Base-by-base conservation (phyloP, 2,329 filamentous ascomycete genomes). In the Colletotrichum tofieldiae region DNA sequence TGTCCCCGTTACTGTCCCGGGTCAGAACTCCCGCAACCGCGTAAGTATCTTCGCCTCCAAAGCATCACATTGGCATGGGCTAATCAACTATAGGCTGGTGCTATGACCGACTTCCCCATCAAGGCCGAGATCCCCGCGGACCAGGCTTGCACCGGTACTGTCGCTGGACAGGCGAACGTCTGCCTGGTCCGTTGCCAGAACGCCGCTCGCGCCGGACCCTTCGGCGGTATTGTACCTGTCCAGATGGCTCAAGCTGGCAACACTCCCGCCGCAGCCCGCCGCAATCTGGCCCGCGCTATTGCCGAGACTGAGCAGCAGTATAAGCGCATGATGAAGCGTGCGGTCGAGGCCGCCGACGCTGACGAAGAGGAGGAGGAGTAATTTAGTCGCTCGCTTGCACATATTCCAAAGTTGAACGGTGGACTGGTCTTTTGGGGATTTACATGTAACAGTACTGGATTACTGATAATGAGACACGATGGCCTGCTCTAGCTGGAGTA, bases 121-220 rank as follows among this genome's bases (percentile, higher is more conserved):
- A 84, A 81, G 49, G 88, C 86, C n/a, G 11, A 81, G n/a, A 85
- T 91, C 70, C 86, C 88, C 0, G 85, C 84, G 29, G 80, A 80
- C 67, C 85, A 86, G 80, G 77, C 79, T 43, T 91, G 89, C 81
- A 89, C 87, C 20, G 89, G 89, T 62, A 88, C 85, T 54, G 85
- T 88, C 12, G 88, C 86, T 16, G 89, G 87, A 32, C 84, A 88
- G 80, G 79, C 82, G 51, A 88, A 88, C 75, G 84, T 89, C 75
- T 91, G 89, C 81, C 85, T 91, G 77, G 88, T 91, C 56, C 84
- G 87, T 37, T 90, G 88, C 80, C 80, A 88, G 80, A 90, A 91
- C 79, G 83, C 82, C 1, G 88, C 88, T 79, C 82, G 81, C 2
- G 87, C 88, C 58, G 88, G 88, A 16, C 88, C 88, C 29, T 91